Evolutionary conservation across 2,329 filamentous ascomycete species (phyloP), one percentile per base, ranked within the genome.

Genomic region (Aspergillus sp.): DNA sequence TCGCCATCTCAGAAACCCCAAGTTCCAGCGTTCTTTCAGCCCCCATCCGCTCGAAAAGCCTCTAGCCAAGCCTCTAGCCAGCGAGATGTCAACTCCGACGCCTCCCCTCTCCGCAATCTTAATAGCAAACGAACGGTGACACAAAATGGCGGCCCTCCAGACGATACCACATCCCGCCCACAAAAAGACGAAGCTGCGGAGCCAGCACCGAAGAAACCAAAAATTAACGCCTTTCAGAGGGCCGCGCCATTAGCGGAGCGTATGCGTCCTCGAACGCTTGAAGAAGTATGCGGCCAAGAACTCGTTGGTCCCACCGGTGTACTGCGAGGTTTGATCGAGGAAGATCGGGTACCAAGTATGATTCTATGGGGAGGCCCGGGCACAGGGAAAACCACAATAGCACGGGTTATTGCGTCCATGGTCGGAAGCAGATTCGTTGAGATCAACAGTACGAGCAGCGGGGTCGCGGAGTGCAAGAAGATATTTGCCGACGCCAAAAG

Each of bases 401-500:
- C 95, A 19, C 82, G 95, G 4, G 90, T 96, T 49, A 91, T 99
- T 59, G 91, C 95, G 3, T 86, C 87, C 15, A 88, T 87, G 70
- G 91, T 91, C 1, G 91, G 89, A 8, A 89, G 88, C 55, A 85
- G 93, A 12, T 98, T 98, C 73, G 87, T 97, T 63, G 95, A 99
- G 79, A 93, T 98, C 77, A 97, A 96, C 75, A 93, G 91, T 61
- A 97, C 93, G 2, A 92, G 87, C 65, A 89, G 88, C 6, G 93
- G 93, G 2, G 90, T 98, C 17, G 87, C 84, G 23, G 93, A 98
- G 73, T 93, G 90, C 82, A 96, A 97, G 77, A 95, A 92, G 79
- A 83, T 97, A 55, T 97, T 98, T 68, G 79, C 82, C 21, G 92
- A 97, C 64, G 93, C 95, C 0, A 86, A 85, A 59, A 90, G 87